These are phyloP conservation scores for Castanea crenata DNA, from an alignment of 306 rosid genomes.

Conservation along the genomic window DNA sequence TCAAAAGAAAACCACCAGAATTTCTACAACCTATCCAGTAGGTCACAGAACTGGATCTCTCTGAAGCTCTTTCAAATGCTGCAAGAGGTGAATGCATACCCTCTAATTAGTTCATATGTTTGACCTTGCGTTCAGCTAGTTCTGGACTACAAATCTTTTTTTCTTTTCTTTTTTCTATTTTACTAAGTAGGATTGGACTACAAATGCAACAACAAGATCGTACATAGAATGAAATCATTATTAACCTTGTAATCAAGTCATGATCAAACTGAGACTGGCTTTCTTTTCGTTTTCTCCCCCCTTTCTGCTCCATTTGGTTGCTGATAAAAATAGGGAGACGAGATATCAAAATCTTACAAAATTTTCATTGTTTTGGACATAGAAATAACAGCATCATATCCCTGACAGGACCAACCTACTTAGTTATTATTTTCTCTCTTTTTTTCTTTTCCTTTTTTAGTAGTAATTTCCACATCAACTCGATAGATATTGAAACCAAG, in stretches of 20 bases:
- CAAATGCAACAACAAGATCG: not conserved
- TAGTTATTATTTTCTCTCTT: no score
- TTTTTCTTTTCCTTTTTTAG: no score
- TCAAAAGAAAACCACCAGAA: not conserved
- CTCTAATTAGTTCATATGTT: not conserved
- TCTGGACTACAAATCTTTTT: not conserved
- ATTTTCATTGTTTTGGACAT: slow-evolving; percentile 4
- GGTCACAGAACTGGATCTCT: not conserved
- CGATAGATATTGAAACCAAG: no score
- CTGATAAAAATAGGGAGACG: slow-evolving; percentile 49
- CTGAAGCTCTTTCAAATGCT: not conserved
- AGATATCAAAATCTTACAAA: slow-evolving; percentile 35
- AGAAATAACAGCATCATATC: slow-evolving; percentile 12
- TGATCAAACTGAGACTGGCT: slow-evolving; percentile 37
- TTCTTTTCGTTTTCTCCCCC: slow-evolving; percentile 37
- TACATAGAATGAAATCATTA: slow-evolving; percentile 4
- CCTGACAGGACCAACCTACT: not conserved
- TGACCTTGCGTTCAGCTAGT: slow-evolving; percentile 8
- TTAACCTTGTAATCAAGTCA: slow-evolving; percentile 34
- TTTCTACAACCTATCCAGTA: not conserved
- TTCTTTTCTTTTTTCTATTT: no score
- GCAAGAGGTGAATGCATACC: not conserved
- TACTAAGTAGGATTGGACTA: not conserved
- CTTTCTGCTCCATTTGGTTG: slow-evolving; percentile 47
- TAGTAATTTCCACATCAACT: no score